Evolutionary conservation across 2,329 filamentous ascomycete species (phyloP).

Genomic region (Penicillium sp.): DNA sequence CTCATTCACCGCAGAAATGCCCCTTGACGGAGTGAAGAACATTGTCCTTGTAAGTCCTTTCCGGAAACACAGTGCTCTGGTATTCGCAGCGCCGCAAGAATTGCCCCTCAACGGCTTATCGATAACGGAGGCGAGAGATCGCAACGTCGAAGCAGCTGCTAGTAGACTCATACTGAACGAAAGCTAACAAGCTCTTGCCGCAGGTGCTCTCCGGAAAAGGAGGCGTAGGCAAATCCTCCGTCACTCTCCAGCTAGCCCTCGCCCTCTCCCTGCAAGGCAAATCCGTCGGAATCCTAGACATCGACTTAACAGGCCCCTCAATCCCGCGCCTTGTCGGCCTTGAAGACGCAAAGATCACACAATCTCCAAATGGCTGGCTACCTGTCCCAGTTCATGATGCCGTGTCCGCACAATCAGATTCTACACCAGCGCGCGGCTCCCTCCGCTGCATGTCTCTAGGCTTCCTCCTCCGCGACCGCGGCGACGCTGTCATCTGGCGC

Average conservation of each 20-base stretch:
- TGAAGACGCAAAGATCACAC: conserved; percentile 81
- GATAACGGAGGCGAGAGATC: conserved; percentile 30
- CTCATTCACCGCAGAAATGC: conserved; percentile 26
- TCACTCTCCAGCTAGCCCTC: conserved; percentile 93
- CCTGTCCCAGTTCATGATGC: conserved; percentile 76
- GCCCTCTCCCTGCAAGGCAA: conserved; percentile 79
- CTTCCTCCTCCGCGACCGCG: conserved; percentile 75
- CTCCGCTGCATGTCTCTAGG: conserved; percentile 80
- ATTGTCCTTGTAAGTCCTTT: conserved; percentile 37
- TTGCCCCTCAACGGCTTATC: conserved; percentile 32
- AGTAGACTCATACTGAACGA: background rate
- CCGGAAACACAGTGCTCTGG: background rate
- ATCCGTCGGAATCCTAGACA: conserved; percentile 89
- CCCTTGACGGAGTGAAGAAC: conserved; percentile 42
- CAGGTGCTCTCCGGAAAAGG: conserved; percentile 89
- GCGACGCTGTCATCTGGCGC: conserved; percentile 93
- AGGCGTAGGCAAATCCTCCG: conserved; percentile 93
- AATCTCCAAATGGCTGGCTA: conserved; percentile 86
- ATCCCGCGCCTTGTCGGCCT: conserved; percentile 93
- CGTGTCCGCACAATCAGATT: conserved; percentile 17
- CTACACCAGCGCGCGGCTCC: conserved; percentile 31
- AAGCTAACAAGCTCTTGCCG: background rate
- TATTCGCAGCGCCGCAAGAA: background rate
- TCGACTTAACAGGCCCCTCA: conserved; percentile 92
- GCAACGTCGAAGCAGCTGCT: background rate